Conservation (phyloP, 2,329 filamentous ascomycete genomes). For the Bipolaris sorokiniana region DNA sequence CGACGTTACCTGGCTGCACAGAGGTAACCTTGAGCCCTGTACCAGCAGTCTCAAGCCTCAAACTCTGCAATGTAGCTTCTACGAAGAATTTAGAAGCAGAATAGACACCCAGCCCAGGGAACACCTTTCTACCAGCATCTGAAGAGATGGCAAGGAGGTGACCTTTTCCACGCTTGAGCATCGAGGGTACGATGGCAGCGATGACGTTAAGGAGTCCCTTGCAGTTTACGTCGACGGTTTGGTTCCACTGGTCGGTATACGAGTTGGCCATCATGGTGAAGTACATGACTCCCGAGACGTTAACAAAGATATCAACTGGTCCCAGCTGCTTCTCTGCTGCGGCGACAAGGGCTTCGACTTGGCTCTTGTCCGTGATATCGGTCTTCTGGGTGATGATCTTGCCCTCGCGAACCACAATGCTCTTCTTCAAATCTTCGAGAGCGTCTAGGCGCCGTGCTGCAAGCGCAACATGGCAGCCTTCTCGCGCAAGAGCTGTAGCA, state of each 20-base stretch:
- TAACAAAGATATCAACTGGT: constrained; percentile 77
- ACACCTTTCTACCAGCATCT: constrained; percentile 80
- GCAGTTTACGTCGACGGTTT: constrained; percentile 85
- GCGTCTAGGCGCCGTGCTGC: constrained; percentile 73
- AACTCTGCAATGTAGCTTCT: constrained; percentile 76
- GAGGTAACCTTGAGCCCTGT: constrained; percentile 74
- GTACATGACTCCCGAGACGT: constrained; percentile 86
- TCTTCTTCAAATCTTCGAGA: constrained; percentile 69
- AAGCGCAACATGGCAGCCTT: constrained; percentile 74
- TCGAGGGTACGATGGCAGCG: constrained; percentile 70
- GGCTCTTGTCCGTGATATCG: constrained; percentile 70
- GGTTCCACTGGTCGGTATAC: constrained; percentile 77
- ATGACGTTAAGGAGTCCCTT: constrained; percentile 79
- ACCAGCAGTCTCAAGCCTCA: constrained; percentile 78
- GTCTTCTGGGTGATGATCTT: constrained; percentile 73
- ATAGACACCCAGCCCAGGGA: constrained; percentile 81
- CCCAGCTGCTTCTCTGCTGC: constrained; percentile 68
- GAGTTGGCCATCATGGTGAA: constrained; percentile 85
- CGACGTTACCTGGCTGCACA: constrained; percentile 78
- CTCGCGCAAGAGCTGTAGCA: constrained; percentile 68
- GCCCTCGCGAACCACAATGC: constrained; percentile 62
- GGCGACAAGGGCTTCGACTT: constrained; percentile 71
- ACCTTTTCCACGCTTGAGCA: constrained; percentile 71
- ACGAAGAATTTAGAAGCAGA: constrained; percentile 86
- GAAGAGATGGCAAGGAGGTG: constrained; percentile 84